Percentiles rank a stretch among this genome's conserved stretches.
phyloP scores from a whole-genome alignment of 805 yeast species.

The Candida palmyrensis region DNA sequence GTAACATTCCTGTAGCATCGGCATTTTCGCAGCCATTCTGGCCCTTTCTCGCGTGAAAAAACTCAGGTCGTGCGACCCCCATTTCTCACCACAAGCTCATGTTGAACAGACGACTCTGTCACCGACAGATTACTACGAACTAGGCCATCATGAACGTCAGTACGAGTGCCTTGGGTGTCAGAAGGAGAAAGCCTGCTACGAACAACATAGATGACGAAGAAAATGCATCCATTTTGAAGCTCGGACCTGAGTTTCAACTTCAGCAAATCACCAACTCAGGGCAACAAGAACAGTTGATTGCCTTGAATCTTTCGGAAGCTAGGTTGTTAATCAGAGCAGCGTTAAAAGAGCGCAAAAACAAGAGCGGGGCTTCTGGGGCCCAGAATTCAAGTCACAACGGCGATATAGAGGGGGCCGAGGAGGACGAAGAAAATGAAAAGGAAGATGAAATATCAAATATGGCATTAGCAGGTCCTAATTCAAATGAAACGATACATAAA shows the following conservation, averaged over 20 bases:
- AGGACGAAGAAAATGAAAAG: constrained; percentile 34
- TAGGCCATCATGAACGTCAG: constrained; percentile 84
- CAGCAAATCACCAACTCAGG: constrained; percentile 81
- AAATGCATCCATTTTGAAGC: constrained; percentile 78
- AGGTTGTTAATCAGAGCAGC: constrained; percentile 88
- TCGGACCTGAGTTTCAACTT: constrained; percentile 90
- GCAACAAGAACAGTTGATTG: constrained; percentile 66
- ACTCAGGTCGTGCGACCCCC: not conserved
- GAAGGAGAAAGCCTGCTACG: constrained; percentile 59
- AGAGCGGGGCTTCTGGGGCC: constrained; percentile 22
- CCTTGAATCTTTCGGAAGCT: constrained; percentile 86
- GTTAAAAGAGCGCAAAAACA: constrained; percentile 53
- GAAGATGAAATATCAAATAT: constrained; percentile 43
- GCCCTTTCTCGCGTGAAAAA: not conserved
- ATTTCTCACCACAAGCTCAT: not conserved
- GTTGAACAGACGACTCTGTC: no score
- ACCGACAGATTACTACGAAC: no score
- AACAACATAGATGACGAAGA: constrained; percentile 81
- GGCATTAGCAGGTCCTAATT: constrained; percentile 61
- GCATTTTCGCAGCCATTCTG: no score
- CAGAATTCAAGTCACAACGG: constrained; percentile 12
- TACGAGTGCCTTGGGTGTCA: constrained; percentile 80
- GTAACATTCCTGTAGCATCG: no score
- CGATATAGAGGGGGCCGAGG: no score
- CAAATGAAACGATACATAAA: constrained; percentile 85